These are phyloP conservation scores for Scolecobasidium constrictum DNA, from an alignment of 2,329 filamentous ascomycete genomes.

Conservation along the genomic window DNA sequence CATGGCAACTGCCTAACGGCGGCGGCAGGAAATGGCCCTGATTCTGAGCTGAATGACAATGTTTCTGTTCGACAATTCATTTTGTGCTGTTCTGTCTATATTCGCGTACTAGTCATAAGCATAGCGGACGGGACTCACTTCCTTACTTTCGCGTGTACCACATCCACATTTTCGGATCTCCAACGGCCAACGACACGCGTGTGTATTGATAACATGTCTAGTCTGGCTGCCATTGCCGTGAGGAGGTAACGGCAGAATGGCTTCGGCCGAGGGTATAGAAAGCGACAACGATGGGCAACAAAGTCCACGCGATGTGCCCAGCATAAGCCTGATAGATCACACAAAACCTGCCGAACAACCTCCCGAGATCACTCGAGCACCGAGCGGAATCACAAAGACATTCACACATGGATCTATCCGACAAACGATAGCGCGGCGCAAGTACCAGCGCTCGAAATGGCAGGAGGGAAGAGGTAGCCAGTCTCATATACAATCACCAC, in stretches of 20 bases:
- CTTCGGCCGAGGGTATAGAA: not conserved
- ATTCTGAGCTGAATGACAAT: too few species aligned
- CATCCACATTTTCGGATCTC: too few species aligned
- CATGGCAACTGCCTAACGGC: too few species aligned
- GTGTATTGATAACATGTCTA: not conserved
- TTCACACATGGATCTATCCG: conserved; percentile 7
- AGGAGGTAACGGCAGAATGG: not conserved
- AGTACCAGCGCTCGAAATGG: conserved; percentile 7
- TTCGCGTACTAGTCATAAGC: too few species aligned
- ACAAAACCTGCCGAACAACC: conserved; percentile 8
- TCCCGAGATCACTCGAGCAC: not conserved
- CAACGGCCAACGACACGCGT: too few species aligned
- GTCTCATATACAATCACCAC: too few species aligned
- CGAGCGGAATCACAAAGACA: conserved; percentile 7
- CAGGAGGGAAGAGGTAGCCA: conserved; percentile 7
- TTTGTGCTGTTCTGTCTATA: too few species aligned
- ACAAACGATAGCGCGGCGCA: not conserved
- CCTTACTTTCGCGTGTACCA: too few species aligned
- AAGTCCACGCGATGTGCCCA: not conserved
- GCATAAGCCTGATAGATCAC: conserved; percentile 11
- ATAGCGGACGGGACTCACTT: too few species aligned
- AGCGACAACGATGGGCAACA: not conserved
- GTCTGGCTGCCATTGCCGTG: not conserved
- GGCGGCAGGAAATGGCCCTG: too few species aligned
- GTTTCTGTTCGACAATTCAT: too few species aligned